Base-by-base conservation (phyloP, 352 stramenopile genomes). In the Achlya hypogyna region DNA sequence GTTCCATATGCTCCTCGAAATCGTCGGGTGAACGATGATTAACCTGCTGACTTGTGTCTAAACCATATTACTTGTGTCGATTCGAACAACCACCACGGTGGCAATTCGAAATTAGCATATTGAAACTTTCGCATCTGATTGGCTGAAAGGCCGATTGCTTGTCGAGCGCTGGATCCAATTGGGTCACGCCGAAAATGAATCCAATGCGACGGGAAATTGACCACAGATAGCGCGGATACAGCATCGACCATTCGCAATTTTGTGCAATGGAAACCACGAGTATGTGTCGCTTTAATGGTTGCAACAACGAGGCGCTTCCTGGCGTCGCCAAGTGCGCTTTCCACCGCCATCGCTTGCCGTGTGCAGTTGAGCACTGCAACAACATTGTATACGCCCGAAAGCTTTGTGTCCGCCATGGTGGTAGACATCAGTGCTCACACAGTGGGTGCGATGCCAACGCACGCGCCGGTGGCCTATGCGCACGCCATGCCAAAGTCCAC, bases 391-490 rank as follows among this genome's bases (percentile, higher is more conserved):
- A 65, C 32, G 59, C 59, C 8, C 35, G 59, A 12, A 22, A 65
- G 16, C 25, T 65, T 4, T 65, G 59, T 22, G 47, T 51, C 25
- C 42, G 59, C 42, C 59, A 65, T 56, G 59, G 59, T 2, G 59
- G 29, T 18, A 65, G 56, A 31, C 47, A 62, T 0, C 31, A 49
- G 14, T 65, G 59, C n/a, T 22, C 12, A 25, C 38, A 54, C 47
- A 25, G 31, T 22, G 47, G 47, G 4, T 65, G 59, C 59, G 63
- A 68, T 31, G 89, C 90, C 59, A 90, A 82, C 60, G 82, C 84
- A 18, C 82, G 91, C 22, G 87, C 78, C 74, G 81, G 84, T 32
- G 81, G 84, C 59, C 84, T 85, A 67, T 94, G 86, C 64, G 91
- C 91, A 20, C 79, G 79, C 28, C 86, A 95, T 62, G 60, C 38